Base-by-base conservation (phyloP, 164 flowering plant genomes). In the Tetracentron sinense region DNA sequence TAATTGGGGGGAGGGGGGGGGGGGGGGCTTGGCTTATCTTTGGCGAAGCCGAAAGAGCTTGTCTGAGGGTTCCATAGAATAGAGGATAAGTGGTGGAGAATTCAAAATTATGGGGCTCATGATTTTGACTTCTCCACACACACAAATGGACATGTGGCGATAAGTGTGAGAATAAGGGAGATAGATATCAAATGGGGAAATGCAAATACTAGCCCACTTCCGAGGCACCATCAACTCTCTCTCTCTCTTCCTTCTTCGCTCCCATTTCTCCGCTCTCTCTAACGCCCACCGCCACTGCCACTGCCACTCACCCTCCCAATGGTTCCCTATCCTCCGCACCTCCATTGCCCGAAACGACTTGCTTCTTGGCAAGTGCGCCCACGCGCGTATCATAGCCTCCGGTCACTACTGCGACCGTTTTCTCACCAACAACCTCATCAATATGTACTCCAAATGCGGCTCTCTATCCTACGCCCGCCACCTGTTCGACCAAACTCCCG, bases 391-490 rank as follows among this genome's bases (percentile, higher is more conserved):
- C 26, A 53, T 82, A 20, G 56, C 63, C 12, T 74, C 77, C 42
- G 73, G 72, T 27, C 54, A 61, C 42, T 1, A 6, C 22, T 29
- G 30, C 31, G 77, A 80, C 58, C 77, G 69, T 14, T 85, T 81
- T 53, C 67, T 79, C 46, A 62, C 70, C 64, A 85, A 85, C 79
- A 83, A 82, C 55, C 78, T 85, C 59, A 74, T 85, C 54, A 72
- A 68, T 7, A 67, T 81, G 80, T 85, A 83, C 42, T 58, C 72
- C 1, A 85, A 79, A 62, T 78, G 81, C 22, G 79, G 81, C 28
- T 76, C 69, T 31, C 69, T 78, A 0, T 16, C 42, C 0, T 66
- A 56, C 44, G 85, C 87, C 0, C 83, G 83, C 42, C 71, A 57
- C 20, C 53, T 83, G 79, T 85, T 85, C 63, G 83, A 79, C 49